Evolutionary conservation across 164 flowering plant species (phyloP).

Genomic region (Vitis vinifera): DNA sequence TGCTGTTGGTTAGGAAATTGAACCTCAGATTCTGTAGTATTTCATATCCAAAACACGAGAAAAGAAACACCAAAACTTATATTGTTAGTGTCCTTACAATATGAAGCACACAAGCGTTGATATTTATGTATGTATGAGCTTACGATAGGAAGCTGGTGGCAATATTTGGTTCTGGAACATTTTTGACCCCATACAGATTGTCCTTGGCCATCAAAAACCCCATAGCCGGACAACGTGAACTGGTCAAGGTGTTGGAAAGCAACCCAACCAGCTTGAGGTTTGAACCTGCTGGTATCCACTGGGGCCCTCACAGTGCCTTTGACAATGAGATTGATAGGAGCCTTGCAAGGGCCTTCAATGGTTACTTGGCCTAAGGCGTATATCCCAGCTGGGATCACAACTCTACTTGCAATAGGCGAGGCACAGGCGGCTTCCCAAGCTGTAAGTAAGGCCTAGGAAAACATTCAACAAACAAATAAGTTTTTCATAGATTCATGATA

Average conservation of each 20-base stretch:
- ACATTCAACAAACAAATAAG: background rate
- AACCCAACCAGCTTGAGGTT: conserved; percentile 5
- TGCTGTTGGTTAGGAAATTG: conserved; percentile 29
- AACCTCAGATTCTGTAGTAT: conserved; percentile 39
- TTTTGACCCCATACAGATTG: conserved; percentile 18
- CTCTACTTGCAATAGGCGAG: background rate
- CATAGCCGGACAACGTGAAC: conserved; percentile 29
- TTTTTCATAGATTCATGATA: background rate
- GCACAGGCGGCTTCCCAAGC: background rate
- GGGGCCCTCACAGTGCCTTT: too few species aligned
- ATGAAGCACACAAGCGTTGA: too few species aligned
- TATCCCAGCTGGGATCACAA: background rate
- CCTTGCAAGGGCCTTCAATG: background rate
- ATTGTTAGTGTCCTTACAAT: background rate
- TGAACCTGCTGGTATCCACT: background rate
- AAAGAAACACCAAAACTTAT: background rate
- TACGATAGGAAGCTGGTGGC: conserved; percentile 25
- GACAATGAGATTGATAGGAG: too few species aligned
- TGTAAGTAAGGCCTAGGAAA: background rate
- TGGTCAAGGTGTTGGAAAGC: conserved; percentile 4
- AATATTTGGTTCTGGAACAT: conserved; percentile 15
- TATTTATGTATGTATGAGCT: background rate
- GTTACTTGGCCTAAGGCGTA: background rate
- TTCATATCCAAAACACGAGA: background rate
- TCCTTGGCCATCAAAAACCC: conserved; percentile 43